A percentile compares a stretch with the other conserved stretches of the same genome.
phyloP scores from a whole-genome alignment of 495 filamentous ascomycete species.

The Talaromyces trachyspermus region DNA sequence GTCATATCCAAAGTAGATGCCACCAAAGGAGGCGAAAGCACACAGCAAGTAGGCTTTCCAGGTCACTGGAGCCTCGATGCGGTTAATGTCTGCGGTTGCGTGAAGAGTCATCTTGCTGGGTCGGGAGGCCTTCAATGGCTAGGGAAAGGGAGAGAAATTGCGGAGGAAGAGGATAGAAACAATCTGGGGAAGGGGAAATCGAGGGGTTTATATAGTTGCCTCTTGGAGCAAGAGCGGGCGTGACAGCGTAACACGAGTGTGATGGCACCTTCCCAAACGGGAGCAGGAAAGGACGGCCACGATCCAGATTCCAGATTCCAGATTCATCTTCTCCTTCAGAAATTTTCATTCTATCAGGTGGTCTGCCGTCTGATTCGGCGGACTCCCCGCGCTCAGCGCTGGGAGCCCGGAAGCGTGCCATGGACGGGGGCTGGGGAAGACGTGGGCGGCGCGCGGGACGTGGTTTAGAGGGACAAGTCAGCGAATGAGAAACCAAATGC shows the following conservation, averaged over 20 bases:
- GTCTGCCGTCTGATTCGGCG: too few species aligned
- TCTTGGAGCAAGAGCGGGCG: neutral
- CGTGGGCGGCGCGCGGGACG: constrained; percentile 1
- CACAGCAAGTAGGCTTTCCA: constrained; percentile 56
- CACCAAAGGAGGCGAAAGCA: constrained; percentile 52
- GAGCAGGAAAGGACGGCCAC: neutral
- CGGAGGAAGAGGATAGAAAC: neutral
- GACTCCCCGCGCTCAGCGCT: neutral
- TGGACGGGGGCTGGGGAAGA: constrained; percentile 4
- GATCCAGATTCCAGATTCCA: too few species aligned
- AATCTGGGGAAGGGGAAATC: neutral
- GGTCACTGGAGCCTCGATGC: constrained; percentile 57
- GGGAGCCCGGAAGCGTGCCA: constrained; percentile 4
- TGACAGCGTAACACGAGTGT: neutral
- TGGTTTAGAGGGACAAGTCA: too few species aligned
- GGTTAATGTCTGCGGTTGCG: constrained; percentile 29
- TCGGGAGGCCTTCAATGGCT: neutral
- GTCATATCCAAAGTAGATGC: constrained; percentile 51
- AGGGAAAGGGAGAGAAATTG: neutral
- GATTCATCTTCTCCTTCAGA: too few species aligned
- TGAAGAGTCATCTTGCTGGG: constrained; percentile 6
- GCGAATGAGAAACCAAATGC: too few species aligned
- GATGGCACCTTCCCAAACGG: neutral
- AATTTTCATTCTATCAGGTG: too few species aligned
- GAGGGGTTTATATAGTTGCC: constrained; percentile 7